These are phyloP conservation scores for Talaromyces atroroseus DNA, from an alignment of 2,329 filamentous ascomycete genomes.

Conservation along the genomic window DNA sequence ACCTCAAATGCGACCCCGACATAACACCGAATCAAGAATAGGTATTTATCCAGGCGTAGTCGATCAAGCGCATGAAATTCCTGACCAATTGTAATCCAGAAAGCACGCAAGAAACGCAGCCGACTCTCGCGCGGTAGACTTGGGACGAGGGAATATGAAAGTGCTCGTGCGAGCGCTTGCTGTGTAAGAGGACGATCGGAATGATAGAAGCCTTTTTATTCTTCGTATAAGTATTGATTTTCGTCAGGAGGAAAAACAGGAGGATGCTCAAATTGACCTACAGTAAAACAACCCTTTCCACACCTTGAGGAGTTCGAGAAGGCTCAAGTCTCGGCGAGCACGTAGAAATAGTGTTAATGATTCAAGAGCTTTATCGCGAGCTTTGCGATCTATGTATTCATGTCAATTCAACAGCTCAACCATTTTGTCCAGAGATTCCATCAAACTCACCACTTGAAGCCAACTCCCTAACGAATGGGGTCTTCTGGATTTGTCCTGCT, in stretches of 20 bases:
- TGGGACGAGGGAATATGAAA: constrained; percentile 62
- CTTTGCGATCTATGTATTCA: constrained; percentile 60
- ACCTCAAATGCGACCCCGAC: constrained; percentile 62
- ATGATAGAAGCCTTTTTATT: constrained; percentile 78
- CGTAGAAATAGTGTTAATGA: constrained; percentile 74
- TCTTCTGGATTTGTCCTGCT: constrained; percentile 35
- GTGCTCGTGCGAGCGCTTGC: constrained; percentile 72
- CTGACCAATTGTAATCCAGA: constrained; percentile 64
- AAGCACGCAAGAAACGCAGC: constrained; percentile 53
- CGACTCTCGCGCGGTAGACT: constrained; percentile 48
- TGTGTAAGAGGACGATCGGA: constrained; percentile 83
- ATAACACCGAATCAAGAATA: constrained; percentile 75
- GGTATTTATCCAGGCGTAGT: constrained; percentile 84
- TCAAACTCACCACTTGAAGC: constrained; percentile 71
- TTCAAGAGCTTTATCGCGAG: constrained; percentile 68
- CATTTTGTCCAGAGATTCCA: background rate
- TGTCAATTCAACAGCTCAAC: background rate
- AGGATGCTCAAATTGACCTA: constrained; percentile 27
- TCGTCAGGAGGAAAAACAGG: background rate
- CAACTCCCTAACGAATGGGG: constrained; percentile 74
- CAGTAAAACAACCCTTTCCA: constrained; percentile 94
- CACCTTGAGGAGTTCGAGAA: constrained; percentile 74
- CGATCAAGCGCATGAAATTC: constrained; percentile 70
- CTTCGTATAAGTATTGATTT: background rate
- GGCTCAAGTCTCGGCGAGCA: constrained; percentile 55